phyloP scores from a whole-genome alignment of 2,329 filamentous ascomycete species.

The Monilinia fructicola region DNA sequence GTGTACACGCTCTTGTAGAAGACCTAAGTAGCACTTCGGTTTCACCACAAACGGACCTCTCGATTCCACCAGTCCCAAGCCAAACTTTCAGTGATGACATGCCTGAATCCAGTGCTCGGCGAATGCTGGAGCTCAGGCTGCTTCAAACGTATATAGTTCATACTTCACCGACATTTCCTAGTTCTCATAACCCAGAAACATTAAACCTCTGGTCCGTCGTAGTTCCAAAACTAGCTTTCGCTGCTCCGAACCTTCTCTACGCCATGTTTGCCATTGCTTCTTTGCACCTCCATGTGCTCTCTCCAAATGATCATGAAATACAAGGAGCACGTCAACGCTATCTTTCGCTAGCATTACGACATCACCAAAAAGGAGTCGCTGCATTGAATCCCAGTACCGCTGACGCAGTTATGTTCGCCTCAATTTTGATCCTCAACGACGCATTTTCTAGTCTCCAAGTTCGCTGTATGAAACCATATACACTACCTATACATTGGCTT shows the following conservation, averaged over 20 bases:
- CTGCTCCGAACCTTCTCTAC: constrained; percentile 26
- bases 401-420: constrained; percentile 27
- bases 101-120: constrained; percentile 25
- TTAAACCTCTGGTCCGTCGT: constrained; percentile 25
- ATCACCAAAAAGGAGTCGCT: constrained; percentile 27
- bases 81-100: constrained; percentile 20
- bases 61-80: constrained; percentile 8
- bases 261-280: constrained; percentile 28
- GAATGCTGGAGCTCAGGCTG: constrained; percentile 28
- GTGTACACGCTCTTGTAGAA: constrained; percentile 11
- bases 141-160: constrained; percentile 26
- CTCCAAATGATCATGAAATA: constrained; percentile 26
- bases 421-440: constrained; percentile 27
- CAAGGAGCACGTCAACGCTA: constrained; percentile 26
- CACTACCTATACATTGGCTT: constrained; percentile 27
- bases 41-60: constrained; percentile 3
- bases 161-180: constrained; percentile 23
- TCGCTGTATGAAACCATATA: constrained; percentile 28
- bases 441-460: constrained; percentile 28
- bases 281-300: constrained; percentile 24
- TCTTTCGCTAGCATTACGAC: constrained; percentile 23
- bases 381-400: constrained; percentile 23
- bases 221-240: constrained; percentile 27
- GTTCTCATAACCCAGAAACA: constrained; percentile 20
- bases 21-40: constrained; percentile 18